Conservation (phyloP, 2,329 filamentous ascomycete genomes). For the Samsoniella hepiali region DNA sequence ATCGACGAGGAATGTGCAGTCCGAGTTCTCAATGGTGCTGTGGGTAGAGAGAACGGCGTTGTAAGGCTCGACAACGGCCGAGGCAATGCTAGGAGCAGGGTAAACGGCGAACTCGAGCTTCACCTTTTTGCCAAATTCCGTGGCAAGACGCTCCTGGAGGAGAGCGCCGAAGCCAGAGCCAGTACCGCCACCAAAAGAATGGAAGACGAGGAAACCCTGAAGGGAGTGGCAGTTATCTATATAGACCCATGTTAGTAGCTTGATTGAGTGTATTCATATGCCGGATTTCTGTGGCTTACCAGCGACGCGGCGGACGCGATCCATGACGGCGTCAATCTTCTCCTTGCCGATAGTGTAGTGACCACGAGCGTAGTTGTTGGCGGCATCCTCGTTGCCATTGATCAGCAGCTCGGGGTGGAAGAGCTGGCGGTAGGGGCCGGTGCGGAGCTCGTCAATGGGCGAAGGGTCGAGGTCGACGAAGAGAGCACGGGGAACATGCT, state of each 20-base stretch:
- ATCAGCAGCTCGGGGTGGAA: slow-evolving; percentile 71
- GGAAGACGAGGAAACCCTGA: slow-evolving; percentile 71
- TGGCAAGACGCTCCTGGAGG: slow-evolving; percentile 68
- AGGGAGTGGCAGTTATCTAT: slow-evolving; percentile 70
- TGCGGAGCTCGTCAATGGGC: slow-evolving; percentile 71
- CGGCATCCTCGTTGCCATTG: slow-evolving; percentile 73
- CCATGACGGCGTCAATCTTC: slow-evolving; percentile 68
- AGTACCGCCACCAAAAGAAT: slow-evolving; percentile 71
- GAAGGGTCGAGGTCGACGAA: slow-evolving; percentile 72
- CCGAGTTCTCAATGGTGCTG: slow-evolving; percentile 74
- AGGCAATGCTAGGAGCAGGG: slow-evolving; percentile 66
- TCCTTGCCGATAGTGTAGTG: slow-evolving; percentile 77
- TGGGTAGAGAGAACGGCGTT: slow-evolving; percentile 71
- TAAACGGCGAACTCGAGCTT: slow-evolving; percentile 74
- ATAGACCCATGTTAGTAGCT: slow-evolving; percentile 11
- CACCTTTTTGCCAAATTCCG: slow-evolving; percentile 73
- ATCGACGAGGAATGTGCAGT: slow-evolving; percentile 74
- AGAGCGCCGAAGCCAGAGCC: slow-evolving; percentile 71
- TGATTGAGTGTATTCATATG: not conserved
- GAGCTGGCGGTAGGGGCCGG: slow-evolving; percentile 63
- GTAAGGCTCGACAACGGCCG: slow-evolving; percentile 70
- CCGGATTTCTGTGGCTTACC: slow-evolving; percentile 43
- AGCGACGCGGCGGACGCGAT: slow-evolving; percentile 65
- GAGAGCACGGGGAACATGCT: slow-evolving; percentile 69
- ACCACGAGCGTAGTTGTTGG: slow-evolving; percentile 74